phyloP scores from a whole-genome alignment of 805 yeast species.

The Lipomyces yamadae region DNA sequence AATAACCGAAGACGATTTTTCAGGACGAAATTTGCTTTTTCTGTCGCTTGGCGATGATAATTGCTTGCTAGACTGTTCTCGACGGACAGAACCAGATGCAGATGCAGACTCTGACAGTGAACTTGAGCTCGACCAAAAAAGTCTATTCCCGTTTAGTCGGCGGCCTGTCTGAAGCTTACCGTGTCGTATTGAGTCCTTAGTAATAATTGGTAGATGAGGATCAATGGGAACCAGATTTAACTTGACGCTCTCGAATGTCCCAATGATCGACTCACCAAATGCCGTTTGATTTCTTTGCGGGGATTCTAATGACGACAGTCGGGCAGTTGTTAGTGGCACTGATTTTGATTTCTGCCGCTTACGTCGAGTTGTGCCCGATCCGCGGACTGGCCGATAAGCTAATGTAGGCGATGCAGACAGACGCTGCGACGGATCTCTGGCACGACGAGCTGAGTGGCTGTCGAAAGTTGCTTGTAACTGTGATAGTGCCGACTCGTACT shows the following conservation, averaged over 20 bases:
- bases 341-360: background rate
- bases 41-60: background rate
- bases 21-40: background rate
- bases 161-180: background rate
- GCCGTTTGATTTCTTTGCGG: background rate
- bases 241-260: background rate
- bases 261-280: conserved; percentile 3
- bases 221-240: background rate
- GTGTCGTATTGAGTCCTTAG: background rate
- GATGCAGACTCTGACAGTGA: background rate
- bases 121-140: background rate
- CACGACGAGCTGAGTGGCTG: background rate
- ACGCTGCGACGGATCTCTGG: background rate
- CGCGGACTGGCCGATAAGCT: background rate
- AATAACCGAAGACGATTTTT: background rate
- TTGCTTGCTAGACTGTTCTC: background rate
- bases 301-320: background rate
- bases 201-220: background rate
- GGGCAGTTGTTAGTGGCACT: background rate
- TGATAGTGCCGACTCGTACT: background rate
- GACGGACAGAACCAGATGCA: background rate
- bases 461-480: background rate
- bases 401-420: background rate
- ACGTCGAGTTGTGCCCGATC: background rate
- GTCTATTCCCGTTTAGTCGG: background rate